Conservation (phyloP, 2,329 filamentous ascomycete species). For the Scorias spongiosa region DNA sequence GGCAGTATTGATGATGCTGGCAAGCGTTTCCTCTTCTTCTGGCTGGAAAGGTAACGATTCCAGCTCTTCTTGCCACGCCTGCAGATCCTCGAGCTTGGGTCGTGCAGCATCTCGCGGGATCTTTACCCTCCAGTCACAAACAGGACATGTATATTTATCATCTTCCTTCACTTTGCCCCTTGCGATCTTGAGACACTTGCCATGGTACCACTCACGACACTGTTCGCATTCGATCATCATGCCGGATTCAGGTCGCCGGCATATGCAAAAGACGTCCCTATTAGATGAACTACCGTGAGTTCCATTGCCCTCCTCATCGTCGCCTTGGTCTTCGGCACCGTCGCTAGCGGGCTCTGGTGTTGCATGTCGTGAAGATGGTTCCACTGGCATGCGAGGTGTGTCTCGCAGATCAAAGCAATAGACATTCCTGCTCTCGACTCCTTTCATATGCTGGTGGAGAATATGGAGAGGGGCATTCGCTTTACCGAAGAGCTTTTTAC, state of each 20-base stretch:
- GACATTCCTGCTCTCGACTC: conserved; percentile 75
- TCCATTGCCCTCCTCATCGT: conserved; percentile 20
- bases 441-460: conserved; percentile 83
- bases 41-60: conserved; percentile 75
- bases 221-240: conserved; percentile 99
- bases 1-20: conserved; percentile 75
- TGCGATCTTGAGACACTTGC: conserved; percentile 94
- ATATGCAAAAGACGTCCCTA: conserved; percentile 92
- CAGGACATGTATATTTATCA: conserved; percentile 94
- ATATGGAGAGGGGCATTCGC: conserved; percentile 95
- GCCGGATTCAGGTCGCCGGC: conserved; percentile 77
- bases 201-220: conserved; percentile 98
- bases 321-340: conserved; percentile 7
- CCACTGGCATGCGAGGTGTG: conserved; percentile 75
- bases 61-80: conserved; percentile 73
- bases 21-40: conserved; percentile 76
- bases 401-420: conserved; percentile 87
- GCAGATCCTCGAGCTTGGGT: conserved; percentile 82
- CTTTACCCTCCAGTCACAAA: conserved; percentile 93
- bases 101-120: conserved; percentile 92
- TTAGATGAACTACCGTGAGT: conserved; percentile 32
- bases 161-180: conserved; percentile 96
- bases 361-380: conserved; percentile 77
- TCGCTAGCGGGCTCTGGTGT: conserved; percentile 34
- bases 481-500: conserved; percentile 95